Evolutionary conservation across 2,329 filamentous ascomycete species (phyloP), one percentile per base, ranked within the genome.

Genomic region (Alternaria postmessia): DNA sequence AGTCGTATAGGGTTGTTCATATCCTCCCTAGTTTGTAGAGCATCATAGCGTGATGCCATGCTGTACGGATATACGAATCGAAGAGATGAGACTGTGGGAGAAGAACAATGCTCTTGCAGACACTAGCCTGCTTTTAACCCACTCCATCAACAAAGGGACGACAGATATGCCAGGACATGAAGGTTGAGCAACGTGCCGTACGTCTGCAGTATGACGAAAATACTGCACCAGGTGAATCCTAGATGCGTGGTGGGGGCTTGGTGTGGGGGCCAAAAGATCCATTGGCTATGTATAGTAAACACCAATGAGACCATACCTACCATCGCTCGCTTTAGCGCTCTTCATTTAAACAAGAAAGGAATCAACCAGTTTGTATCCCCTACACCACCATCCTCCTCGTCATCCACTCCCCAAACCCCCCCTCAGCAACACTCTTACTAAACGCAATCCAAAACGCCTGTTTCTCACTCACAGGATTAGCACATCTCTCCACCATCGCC

Each of bases 361-460:
- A 26, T 26, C 24, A 26, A 26, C 24, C 24, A 26, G 7, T 26
- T 26, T 26, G 24, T 26, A 26, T 26, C 24, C 24, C 18, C 20
- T 42, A 42, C 2, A 6, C 39, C 18, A 75, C 51, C 73, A 85
- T 77, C 41, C 76, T 73, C 3, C 67, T 69, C 54, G 71, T 75
- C 62, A 88, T 70, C 73, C 84, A 89, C 59, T 86, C 83, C 39
- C 80, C 78, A 73, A 89, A 83, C 3, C 84, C 84, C 7, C 75
- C 82, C 63, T 88, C 70, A 16, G 55, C 84, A 18, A 89, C 84
- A 54, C 86, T 88, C 34, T 82, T 82, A 30, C 86, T 88, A 64
- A 89, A 86, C 24, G 86, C 83, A 2, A 87, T 84, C 70, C 85
- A 88, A 61, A 87, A 82, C 4, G 85, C 81, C 82, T 87, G 85